Base-by-base conservation (phyloP, 495 filamentous ascomycete genomes). In the Talaromyces nanjingensis region DNA sequence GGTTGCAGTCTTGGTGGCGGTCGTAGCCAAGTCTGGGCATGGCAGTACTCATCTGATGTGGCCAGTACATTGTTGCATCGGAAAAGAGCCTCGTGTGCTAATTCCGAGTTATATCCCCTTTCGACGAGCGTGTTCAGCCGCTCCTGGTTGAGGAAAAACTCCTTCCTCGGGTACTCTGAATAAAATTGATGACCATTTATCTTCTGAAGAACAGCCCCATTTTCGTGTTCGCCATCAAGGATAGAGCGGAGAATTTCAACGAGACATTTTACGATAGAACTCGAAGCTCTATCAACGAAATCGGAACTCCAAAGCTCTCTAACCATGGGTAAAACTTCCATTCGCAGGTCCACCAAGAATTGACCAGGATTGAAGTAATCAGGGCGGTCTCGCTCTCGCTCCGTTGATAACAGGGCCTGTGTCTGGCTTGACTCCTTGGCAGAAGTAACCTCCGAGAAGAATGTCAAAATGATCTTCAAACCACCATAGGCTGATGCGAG, bases 311-410 rank as follows among this genome's bases (percentile, higher is more conserved):
- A 99, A 62, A 97, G 84, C 25, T 86, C 81, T 60, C 80, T 85
- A 55, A 91, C 82, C 61, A 89, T 86, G 1, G 92, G 91, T n/a
- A 97, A 72, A 53, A 97, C 85, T 31, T 87, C 83, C 79, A 91
- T 86, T 54, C 93, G 86, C 52, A 98, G 76, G 71, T 98, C 94
- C 34, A 99, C 88, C 11, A 96, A 71, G 63, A 98, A 89, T 69
- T 98, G 94, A 6, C 81, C 79, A 6, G 87, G 76, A 16, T 86
- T 81, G 68, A 90, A 92, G 66, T 83, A 84, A 69, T 96, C 89
- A 7, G 84, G 74, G 31, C 81, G 83, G 22, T 83, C 82, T 58
- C 83, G 77, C 24, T 86, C 81, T 33, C 84, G 69, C 12, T 74
- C 79, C 52, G 73, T 74, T 37, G 81, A 80, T 54, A 81, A 71